Conservation (phyloP, 148 eudicot genomes). For the Mesembryanthemum crystallinum region DNA sequence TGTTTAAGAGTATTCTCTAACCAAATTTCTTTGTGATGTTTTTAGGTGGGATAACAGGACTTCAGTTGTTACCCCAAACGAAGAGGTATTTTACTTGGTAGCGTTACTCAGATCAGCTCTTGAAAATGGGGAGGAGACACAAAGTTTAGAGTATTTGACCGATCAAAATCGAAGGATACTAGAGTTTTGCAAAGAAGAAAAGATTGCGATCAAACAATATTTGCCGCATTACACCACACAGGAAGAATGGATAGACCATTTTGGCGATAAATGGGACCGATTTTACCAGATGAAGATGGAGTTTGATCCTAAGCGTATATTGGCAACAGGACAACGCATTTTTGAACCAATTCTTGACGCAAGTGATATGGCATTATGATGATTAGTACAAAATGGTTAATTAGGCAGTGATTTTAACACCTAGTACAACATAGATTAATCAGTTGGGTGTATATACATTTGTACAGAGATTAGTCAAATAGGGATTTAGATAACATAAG, state of each 20-base stretch:
- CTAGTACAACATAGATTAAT: background rate
- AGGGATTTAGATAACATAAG: slow-evolving; percentile 7
- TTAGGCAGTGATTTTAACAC: background rate
- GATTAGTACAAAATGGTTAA: background rate
- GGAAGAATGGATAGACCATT: slow-evolving; percentile 71
- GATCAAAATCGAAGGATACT: slow-evolving; percentile 58
- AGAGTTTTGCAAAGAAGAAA: slow-evolving; percentile 49
- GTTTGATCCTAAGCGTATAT: slow-evolving; percentile 65
- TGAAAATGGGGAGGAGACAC: slow-evolving; percentile 58
- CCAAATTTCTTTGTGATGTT: background rate
- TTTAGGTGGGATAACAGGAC: slow-evolving; percentile 70
- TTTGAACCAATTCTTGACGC: slow-evolving; percentile 36
- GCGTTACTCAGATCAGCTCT: slow-evolving; percentile 68
- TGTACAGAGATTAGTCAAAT: slow-evolving; percentile 22
- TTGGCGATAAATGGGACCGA: slow-evolving; percentile 60
- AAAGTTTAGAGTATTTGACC: slow-evolving; percentile 45
- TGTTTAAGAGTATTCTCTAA: too few relatives aligned
- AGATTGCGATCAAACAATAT: slow-evolving; percentile 67
- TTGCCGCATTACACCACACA: slow-evolving; percentile 69
- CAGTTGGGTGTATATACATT: slow-evolving; percentile 11
- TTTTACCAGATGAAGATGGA: slow-evolving; percentile 50
- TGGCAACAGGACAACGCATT: slow-evolving; percentile 81
- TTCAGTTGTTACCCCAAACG: slow-evolving; percentile 72
- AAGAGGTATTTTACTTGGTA: slow-evolving; percentile 77
- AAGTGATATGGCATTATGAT: slow-evolving; percentile 19